Evolutionary conservation across 2,329 filamentous ascomycete species (phyloP), one percentile per base, ranked within the genome.

Genomic region (Coniochaeta sp.): DNA sequence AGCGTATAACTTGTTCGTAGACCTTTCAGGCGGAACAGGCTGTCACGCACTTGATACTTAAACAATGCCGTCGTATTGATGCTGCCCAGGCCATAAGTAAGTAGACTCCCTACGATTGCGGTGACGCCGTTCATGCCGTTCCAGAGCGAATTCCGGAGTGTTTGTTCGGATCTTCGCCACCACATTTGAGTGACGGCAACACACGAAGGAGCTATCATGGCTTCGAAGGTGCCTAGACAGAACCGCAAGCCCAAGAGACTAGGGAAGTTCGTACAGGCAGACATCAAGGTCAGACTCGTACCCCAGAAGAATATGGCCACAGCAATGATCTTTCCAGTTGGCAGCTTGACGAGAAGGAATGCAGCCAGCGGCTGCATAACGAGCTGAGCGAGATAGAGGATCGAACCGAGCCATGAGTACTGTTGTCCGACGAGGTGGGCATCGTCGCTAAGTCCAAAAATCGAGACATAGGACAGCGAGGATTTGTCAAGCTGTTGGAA

Each of bases 81-180:
- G 60, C 81, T 82, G 16, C 83, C 84, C 0, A 88, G 73, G 0
- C 82, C 83, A 62, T 85, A 86, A 0, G 79, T 82, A 19, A 84
- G 73, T 17, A 85, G 74, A 65, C 80, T 82, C 1, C 82, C 82
- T 28, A 77, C 75, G 64, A 85, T 82, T 66, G 80, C 82, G 4
- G 81, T 82, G 3, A 85, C 69, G 2, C 84, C 83, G 59, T 86
- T 83, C 79, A 85, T 86, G 22, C 77, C 79, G 65, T 86, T 85
- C 84, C 84, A 87, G 2, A 78, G 77, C 9, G 80, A 79, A 14
- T 82, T 81, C 3, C 84, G 73, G 57, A 81, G 68, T 0, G 83
- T 84, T 68, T 87, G 83, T 64, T 87, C 84, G 60, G 77, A 75
- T 58, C 83, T 76, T 47, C 81, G 77, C 75, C 81, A 87, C 84